Evolutionary conservation across 1,284 basidiomycete genomes (phyloP).

Genomic region (Gastroboletus turbinatus): DNA sequence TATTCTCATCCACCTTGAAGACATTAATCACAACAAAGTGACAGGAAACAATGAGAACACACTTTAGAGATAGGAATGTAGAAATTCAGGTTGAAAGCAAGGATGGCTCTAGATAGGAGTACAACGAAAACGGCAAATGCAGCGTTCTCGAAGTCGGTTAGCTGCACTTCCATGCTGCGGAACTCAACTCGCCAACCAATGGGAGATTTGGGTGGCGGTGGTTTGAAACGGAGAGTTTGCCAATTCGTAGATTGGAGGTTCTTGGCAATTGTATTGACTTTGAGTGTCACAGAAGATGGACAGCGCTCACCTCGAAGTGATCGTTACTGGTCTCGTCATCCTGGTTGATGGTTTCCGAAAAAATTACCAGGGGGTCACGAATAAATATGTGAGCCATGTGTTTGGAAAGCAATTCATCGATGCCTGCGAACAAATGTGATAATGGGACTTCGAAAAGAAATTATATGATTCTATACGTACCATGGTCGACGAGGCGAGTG

Average conservation of each 20-base stretch:
- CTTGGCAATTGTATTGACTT: constrained; percentile 39
- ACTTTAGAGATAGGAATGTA: constrained; percentile 98
- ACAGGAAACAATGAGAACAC: constrained; percentile 15
- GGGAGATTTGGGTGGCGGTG: constrained; percentile 85
- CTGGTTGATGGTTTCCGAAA: constrained; percentile 92
- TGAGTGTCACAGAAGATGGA: background rate
- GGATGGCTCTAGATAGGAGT: constrained; percentile 89
- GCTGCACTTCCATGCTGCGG: constrained; percentile 97
- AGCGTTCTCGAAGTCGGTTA: constrained; percentile 99
- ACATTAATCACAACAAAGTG: background rate
- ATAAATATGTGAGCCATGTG: constrained; percentile 97
- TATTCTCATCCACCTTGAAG: constrained; percentile 92
- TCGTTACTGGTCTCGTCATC: constrained; percentile 87
- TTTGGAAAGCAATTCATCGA: constrained; percentile 86
- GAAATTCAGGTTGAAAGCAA: constrained; percentile 90
- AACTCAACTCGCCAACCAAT: constrained; percentile 99
- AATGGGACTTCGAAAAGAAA: background rate
- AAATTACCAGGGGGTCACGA: constrained; percentile 94
- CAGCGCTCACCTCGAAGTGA: constrained; percentile 82
- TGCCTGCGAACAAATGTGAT: constrained; percentile 48
- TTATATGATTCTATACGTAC: constrained; percentile 42
- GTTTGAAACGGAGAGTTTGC: constrained; percentile 99
- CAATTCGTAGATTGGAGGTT: constrained; percentile 99
- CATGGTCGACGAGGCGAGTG: constrained; percentile 68
- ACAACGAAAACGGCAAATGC: constrained; percentile 95